Conservation (phyloP, 2,329 filamentous ascomycete species). For the Lasiodiplodia sp. region DNA sequence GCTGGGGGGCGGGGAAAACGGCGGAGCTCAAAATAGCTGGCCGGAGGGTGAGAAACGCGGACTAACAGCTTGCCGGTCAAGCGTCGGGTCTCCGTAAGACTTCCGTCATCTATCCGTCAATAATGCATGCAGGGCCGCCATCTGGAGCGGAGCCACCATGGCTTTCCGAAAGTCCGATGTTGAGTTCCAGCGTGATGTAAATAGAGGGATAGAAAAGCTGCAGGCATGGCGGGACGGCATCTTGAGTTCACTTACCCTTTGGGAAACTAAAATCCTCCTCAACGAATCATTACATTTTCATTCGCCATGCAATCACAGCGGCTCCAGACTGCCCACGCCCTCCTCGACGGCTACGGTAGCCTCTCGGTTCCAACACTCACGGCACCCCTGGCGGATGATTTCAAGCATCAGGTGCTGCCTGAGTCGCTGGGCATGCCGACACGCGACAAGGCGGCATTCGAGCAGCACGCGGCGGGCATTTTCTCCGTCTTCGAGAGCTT, state of each 20-base stretch:
- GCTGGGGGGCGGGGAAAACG: not conserved
- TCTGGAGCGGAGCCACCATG: not conserved
- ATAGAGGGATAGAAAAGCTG: not conserved
- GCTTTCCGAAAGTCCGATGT: not conserved
- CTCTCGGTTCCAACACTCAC: constrained; percentile 51
- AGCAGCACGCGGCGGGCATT: constrained; percentile 49
- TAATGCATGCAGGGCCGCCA: not conserved
- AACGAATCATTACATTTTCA: not conserved
- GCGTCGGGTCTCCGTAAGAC: constrained; percentile 24
- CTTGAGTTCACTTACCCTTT: not conserved
- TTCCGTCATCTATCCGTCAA: not conserved
- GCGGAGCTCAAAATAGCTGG: not conserved
- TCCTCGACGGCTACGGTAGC: constrained; percentile 51
- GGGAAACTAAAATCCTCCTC: not conserved
- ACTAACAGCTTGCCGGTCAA: not conserved
- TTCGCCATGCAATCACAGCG: constrained; percentile 33
- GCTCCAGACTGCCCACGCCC: constrained; percentile 40
- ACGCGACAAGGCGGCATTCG: constrained; percentile 48
- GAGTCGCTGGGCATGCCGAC: constrained; percentile 49
- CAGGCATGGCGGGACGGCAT: not conserved
- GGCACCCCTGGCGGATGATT: constrained; percentile 45
- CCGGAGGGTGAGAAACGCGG: not conserved
- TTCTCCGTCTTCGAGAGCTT: constrained; percentile 54
- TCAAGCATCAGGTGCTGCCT: constrained; percentile 52
- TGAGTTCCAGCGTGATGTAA: not conserved